Conservation (phyloP, 768 basidiomycete genomes). For the Amanita rubescens region DNA sequence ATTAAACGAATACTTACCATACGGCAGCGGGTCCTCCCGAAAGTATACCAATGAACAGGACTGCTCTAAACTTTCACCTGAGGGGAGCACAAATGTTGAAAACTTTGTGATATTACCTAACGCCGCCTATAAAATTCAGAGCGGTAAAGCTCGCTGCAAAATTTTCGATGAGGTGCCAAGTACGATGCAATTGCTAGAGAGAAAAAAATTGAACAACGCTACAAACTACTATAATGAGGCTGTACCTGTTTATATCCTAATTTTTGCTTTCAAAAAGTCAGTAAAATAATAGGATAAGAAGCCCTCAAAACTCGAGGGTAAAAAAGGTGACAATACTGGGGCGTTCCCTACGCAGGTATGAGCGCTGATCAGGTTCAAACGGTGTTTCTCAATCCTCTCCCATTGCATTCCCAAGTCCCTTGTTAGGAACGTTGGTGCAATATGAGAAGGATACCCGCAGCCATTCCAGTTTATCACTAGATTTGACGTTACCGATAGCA, state of each 20-base stretch:
- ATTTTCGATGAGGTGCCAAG: conserved; percentile 76
- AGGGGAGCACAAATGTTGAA: conserved; percentile 4
- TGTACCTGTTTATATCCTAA: conserved; percentile 79
- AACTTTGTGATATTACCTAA: conserved; percentile 41
- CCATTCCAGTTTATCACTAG: conserved; percentile 67
- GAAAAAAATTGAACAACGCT: conserved; percentile 1
- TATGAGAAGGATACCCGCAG: conserved; percentile 74
- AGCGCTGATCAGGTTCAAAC: conserved; percentile 97
- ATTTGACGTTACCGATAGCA: conserved; percentile 67
- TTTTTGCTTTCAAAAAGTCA: conserved; percentile 54
- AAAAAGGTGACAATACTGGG: conserved; percentile 56
- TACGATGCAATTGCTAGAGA: conserved; percentile 73
- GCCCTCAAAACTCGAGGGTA: conserved; percentile 33
- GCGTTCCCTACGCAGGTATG: conserved; percentile 98
- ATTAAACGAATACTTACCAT: conserved; percentile 40
- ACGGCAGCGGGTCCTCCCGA: conserved; percentile 85
- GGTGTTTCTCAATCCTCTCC: conserved; percentile 90
- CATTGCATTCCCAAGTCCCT: conserved; percentile 21
- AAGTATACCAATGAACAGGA: conserved; percentile 72
- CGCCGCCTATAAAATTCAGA: conserved; percentile 86
- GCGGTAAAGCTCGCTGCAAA: conserved; percentile 86
- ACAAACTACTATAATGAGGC: conserved; percentile 4
- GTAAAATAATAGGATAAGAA: conserved; percentile 28
- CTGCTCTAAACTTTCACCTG: conserved; percentile 41
- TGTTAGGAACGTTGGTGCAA: conserved; percentile 5